Evolutionary conservation across 495 filamentous ascomycete species (phyloP).

Genomic region (Xylaria castorea): DNA sequence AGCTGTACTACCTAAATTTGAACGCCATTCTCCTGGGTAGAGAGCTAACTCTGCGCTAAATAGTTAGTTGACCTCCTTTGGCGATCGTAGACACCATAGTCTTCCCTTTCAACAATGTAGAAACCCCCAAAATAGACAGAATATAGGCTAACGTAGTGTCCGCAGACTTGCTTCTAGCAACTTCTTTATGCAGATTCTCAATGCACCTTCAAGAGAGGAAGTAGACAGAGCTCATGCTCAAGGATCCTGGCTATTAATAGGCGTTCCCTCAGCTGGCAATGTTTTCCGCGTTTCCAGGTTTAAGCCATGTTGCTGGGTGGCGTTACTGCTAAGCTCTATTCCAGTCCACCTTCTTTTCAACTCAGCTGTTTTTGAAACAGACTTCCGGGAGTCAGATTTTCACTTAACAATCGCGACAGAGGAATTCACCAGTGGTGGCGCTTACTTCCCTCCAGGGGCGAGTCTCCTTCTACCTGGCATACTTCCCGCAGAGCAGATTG

Average conservation of each 20-base stretch:
- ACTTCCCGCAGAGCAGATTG: not conserved
- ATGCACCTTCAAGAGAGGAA: slow-evolving; percentile 48
- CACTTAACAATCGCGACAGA: not conserved
- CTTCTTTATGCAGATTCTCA: slow-evolving; percentile 49
- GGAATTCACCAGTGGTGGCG: slow-evolving; percentile 35
- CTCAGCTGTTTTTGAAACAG: not conserved
- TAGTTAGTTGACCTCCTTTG: not conserved
- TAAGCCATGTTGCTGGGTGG: not conserved
- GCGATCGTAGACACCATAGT: not conserved
- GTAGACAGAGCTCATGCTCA: slow-evolving; percentile 46
- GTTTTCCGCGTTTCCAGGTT: not conserved
- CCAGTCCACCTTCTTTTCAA: slow-evolving; percentile 13
- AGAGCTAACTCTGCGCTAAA: not conserved
- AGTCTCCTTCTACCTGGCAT: not conserved
- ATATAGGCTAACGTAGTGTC: not conserved
- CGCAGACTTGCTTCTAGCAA: not conserved
- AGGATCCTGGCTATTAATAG: slow-evolving; percentile 49
- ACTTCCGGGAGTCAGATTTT: not conserved
- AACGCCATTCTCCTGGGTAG: not conserved
- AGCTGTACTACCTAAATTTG: not conserved
- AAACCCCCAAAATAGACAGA: not conserved
- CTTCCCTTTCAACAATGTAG: not conserved
- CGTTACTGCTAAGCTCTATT: not conserved
- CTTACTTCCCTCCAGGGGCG: slow-evolving; percentile 35
- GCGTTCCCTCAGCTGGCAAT: slow-evolving; percentile 47